These are phyloP conservation scores for Diaporthe vexans DNA, from an alignment of 2,329 filamentous ascomycete genomes.

Conservation along the genomic window DNA sequence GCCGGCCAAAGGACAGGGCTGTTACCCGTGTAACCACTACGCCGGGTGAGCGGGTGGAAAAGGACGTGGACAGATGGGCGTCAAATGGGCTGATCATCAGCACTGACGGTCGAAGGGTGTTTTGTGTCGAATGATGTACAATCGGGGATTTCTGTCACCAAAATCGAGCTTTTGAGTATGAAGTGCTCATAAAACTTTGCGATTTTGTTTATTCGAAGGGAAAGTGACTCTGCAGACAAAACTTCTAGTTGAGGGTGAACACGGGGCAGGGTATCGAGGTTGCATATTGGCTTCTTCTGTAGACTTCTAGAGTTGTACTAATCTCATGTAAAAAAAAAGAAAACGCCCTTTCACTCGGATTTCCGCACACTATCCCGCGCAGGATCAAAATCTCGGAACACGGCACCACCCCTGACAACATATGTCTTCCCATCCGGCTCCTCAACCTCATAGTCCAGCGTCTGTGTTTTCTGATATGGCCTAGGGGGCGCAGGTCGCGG, in stretches of 20 bases:
- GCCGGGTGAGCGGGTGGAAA: background rate
- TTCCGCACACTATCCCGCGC: background rate
- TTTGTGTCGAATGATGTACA: background rate
- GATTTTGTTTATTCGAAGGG: background rate
- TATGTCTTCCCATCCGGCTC: background rate
- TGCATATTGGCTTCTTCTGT: background rate
- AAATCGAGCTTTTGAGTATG: background rate
- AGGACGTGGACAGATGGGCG: background rate
- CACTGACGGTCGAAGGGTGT: background rate
- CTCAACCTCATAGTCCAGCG: background rate
- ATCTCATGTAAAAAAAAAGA: too few species aligned
- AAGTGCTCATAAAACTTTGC: background rate
- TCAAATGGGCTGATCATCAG: background rate
- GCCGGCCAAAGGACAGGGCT: background rate
- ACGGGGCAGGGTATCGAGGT: background rate
- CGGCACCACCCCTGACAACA: background rate
- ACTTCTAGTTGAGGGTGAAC: background rate
- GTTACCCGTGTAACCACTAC: background rate
- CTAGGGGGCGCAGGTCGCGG: background rate
- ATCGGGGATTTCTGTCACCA: background rate
- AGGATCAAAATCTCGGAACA: constrained; percentile 1
- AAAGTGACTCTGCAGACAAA: background rate
- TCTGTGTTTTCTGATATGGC: background rate
- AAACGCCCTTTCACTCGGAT: background rate
- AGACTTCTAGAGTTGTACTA: background rate